Evolutionary conservation across 257 asterid species (phyloP).

Genomic region (Solanum piurae): DNA sequence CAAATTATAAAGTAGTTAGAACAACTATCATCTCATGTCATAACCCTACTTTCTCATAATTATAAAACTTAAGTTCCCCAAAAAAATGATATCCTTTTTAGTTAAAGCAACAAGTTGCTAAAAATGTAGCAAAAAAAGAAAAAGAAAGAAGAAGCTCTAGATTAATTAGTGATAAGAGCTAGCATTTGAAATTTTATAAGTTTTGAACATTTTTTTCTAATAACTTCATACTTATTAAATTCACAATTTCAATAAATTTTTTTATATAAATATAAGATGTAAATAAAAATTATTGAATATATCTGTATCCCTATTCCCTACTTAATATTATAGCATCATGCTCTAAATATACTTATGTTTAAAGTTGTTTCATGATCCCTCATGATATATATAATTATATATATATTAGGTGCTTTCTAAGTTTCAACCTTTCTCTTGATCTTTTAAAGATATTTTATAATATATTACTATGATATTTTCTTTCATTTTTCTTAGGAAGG

Average conservation of each 20-base stretch:
- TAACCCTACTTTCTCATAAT: not conserved
- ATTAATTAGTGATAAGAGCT: not conserved
- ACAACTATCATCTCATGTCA: not conserved
- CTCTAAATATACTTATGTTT: not conserved
- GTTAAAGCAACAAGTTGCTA: not conserved
- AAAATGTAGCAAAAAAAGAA: no score
- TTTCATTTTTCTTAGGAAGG: not conserved
- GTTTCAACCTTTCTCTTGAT: not conserved
- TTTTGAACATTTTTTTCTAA: not conserved
- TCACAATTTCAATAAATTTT: not conserved
- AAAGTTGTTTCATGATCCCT: not conserved
- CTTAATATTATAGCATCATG: not conserved
- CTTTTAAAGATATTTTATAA: not conserved
- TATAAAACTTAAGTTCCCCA: not conserved
- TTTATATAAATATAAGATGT: not conserved
- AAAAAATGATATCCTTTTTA: not conserved
- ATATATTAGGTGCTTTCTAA: not conserved
- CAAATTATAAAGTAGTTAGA: not conserved
- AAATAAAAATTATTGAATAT: not conserved
- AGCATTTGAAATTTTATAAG: not conserved
- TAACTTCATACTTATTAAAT: not conserved
- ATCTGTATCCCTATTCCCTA: fast-evolving
- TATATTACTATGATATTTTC: no score
- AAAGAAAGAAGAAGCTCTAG: not conserved
- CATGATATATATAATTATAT: not conserved